These are phyloP conservation scores for Pseudogymnoascus destructans DNA, from an alignment of 2,329 filamentous ascomycete genomes.

Conservation along the genomic window DNA sequence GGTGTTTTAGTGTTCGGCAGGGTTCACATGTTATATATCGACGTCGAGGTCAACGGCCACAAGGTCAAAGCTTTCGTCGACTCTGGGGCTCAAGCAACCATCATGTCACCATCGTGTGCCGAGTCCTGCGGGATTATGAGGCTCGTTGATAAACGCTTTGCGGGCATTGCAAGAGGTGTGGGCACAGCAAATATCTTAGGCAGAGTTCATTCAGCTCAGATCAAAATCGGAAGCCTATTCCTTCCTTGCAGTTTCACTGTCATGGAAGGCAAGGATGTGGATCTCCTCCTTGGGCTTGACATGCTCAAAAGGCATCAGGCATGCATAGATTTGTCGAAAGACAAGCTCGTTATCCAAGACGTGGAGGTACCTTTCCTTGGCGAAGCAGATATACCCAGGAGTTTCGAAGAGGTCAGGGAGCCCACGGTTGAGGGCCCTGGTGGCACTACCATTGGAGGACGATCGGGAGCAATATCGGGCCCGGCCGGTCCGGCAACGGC, in stretches of 20 bases:
- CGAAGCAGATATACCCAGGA: constrained; percentile 88
- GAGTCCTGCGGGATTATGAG: constrained; percentile 93
- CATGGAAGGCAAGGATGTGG: constrained; percentile 97
- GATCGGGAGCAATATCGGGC: constrained; percentile 59
- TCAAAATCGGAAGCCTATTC: constrained; percentile 79
- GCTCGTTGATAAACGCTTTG: constrained; percentile 82
- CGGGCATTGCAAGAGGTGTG: constrained; percentile 83
- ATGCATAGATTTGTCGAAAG: constrained; percentile 73
- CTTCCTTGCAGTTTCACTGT: constrained; percentile 94
- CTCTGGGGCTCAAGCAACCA: constrained; percentile 92
- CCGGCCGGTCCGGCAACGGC: constrained; percentile 19
- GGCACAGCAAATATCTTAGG: constrained; percentile 91
- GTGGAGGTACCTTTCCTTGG: constrained; percentile 81
- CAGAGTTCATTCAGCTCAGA: constrained; percentile 86
- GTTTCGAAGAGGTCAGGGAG: constrained; percentile 63
- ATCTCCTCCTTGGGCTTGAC: constrained; percentile 82
- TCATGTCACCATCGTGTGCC: constrained; percentile 93
- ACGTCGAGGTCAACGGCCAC: constrained; percentile 86
- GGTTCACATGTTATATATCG: constrained; percentile 92
- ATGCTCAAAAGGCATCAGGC: constrained; percentile 97
- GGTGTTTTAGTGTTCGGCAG: constrained; percentile 63
- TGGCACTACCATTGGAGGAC: constrained; percentile 76
- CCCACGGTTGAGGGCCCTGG: constrained; percentile 74
- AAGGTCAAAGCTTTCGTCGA: constrained; percentile 94
- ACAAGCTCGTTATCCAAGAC: constrained; percentile 76